These are phyloP conservation scores for Trichoderma polysporum DNA, from an alignment of 2,329 filamentous ascomycete genomes.

Conservation along the genomic window DNA sequence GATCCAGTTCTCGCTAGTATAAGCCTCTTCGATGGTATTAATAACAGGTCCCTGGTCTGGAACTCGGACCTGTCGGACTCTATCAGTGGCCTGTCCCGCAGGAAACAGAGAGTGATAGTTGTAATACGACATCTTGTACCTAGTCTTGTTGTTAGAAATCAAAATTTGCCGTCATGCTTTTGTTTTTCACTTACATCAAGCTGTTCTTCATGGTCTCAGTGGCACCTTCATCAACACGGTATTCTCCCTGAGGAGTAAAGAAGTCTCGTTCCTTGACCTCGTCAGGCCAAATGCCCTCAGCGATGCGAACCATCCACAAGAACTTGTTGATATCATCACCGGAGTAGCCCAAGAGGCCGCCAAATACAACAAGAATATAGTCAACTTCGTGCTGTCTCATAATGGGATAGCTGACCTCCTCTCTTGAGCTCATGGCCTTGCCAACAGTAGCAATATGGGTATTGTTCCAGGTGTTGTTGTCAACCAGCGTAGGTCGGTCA, in stretches of 20 bases:
- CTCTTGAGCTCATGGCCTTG: slow-evolving; percentile 96
- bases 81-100: slow-evolving; percentile 82
- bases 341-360: slow-evolving; percentile 92
- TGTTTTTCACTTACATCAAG: slow-evolving; percentile 76
- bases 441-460: slow-evolving; percentile 98
- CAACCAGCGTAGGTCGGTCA: slow-evolving; percentile 91
- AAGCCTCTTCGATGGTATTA: slow-evolving; percentile 90
- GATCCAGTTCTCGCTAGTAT: slow-evolving; percentile 99
- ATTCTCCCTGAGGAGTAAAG: slow-evolving; percentile 92
- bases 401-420: slow-evolving; percentile 98
- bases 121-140: slow-evolving; percentile 99
- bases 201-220: slow-evolving; percentile 99
- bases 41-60: slow-evolving; percentile 84
- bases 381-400: slow-evolving; percentile 98
- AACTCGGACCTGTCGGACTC: slow-evolving; percentile 77
- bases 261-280: slow-evolving; percentile 97
- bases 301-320: slow-evolving; percentile 99
- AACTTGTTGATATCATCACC: slow-evolving; percentile 99
- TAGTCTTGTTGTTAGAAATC: slow-evolving; percentile 42
- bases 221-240: slow-evolving; percentile 88
- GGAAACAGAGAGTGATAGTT: slow-evolving; percentile 94
- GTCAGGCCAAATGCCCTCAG: slow-evolving; percentile 99
- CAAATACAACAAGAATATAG: slow-evolving; percentile 97
- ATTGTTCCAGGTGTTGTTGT: slow-evolving; percentile 99
- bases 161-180: not conserved